Evolutionary conservation across 1,284 basidiomycete genomes (phyloP).

Genomic region (Leccinum insolens): DNA sequence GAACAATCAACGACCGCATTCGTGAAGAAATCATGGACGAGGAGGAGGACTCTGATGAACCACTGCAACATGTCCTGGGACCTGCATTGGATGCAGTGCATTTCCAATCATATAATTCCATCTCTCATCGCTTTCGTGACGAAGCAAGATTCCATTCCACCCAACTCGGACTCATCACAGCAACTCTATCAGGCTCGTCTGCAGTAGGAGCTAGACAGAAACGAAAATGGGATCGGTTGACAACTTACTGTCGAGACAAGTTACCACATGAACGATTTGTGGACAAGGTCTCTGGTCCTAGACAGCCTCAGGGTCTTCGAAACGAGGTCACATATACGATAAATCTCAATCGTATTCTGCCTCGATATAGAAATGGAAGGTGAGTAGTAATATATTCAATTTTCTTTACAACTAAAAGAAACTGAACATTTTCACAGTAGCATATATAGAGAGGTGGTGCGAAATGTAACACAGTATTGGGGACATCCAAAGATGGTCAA

Average conservation of each 20-base stretch:
- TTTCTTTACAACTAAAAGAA: too few species aligned
- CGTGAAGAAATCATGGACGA: neutral
- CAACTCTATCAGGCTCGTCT: neutral
- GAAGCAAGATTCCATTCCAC: neutral
- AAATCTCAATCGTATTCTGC: neutral
- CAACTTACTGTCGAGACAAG: neutral
- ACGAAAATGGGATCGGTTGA: neutral
- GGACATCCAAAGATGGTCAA: neutral
- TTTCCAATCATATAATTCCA: neutral
- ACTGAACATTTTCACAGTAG: neutral
- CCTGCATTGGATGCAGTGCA: neutral
- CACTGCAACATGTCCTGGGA: neutral
- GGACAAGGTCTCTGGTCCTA: neutral
- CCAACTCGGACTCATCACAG: neutral
- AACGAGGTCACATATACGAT: neutral
- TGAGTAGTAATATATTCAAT: neutral
- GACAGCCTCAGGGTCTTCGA: neutral
- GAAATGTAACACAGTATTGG: neutral
- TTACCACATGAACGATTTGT: neutral
- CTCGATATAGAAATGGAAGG: neutral
- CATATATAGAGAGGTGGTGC: neutral
- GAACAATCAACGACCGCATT: neutral
- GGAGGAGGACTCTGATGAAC: neutral
- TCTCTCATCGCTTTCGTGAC: neutral
- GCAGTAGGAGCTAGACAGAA: neutral